Evolutionary conservation across 352 stramenopile species (phyloP).

Genomic region (Globisporangium recalcitrans): DNA sequence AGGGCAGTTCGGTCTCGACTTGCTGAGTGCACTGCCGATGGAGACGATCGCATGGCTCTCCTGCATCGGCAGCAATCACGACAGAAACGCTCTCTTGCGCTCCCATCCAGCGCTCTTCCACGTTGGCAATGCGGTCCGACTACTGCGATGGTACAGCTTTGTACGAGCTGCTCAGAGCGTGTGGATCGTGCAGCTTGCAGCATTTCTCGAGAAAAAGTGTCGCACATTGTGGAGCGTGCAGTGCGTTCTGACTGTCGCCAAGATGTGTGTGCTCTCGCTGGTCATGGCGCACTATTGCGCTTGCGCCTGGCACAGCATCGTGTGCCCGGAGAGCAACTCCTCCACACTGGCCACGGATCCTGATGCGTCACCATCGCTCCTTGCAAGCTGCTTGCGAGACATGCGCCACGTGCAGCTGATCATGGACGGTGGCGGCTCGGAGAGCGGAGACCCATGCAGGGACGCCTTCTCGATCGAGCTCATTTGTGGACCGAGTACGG

Average conservation of each 20-base stretch:
- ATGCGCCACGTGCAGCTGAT: neutral
- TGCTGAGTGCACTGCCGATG: constrained; percentile 9
- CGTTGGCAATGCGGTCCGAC: neutral
- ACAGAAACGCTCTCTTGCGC: neutral
- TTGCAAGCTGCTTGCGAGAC: neutral
- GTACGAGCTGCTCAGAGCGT: neutral
- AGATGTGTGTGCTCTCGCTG: constrained; percentile 1
- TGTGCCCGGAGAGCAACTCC: neutral
- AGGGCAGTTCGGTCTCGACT: neutral
- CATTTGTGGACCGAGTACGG: constrained; percentile 40
- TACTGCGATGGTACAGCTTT: constrained; percentile 3
- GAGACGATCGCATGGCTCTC: neutral
- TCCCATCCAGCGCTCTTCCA: constrained; percentile 3
- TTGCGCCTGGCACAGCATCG: constrained; percentile 1
- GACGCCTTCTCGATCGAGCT: constrained; percentile 7
- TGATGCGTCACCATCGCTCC: neutral
- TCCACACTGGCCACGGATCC: neutral
- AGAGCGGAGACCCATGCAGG: neutral
- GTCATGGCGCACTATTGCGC: constrained; percentile 5
- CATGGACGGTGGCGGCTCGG: neutral
- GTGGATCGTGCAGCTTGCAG: neutral
- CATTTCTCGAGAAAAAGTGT: neutral
- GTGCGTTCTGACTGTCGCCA: neutral
- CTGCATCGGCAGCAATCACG: neutral
- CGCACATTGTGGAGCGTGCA: constrained; percentile 1